phyloP scores from a whole-genome alignment of 257 asterid genomes.

The Petunia secreta region DNA sequence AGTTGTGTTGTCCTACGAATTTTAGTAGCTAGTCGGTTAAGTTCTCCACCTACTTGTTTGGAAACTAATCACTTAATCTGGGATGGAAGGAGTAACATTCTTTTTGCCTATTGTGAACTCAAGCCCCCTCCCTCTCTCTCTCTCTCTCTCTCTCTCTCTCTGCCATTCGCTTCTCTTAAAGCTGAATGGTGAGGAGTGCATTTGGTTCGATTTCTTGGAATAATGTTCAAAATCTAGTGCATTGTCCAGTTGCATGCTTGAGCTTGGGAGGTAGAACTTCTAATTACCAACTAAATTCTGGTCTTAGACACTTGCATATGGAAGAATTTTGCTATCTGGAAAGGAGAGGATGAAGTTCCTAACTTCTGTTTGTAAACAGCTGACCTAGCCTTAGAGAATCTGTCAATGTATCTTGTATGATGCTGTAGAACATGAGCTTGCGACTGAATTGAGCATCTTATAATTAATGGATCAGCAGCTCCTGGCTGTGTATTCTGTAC shows the following conservation, averaged over 20 bases:
- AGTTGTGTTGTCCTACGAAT: neutral
- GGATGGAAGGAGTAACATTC: neutral
- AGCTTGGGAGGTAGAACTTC: neutral
- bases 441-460: neutral
- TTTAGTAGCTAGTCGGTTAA: neutral
- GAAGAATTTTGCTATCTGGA: neutral
- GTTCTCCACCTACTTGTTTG: neutral
- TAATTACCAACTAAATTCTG: slow-evolving; percentile 7
- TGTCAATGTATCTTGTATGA: neutral
- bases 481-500: neutral
- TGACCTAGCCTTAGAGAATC: neutral
- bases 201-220: neutral
- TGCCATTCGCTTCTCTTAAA: neutral
- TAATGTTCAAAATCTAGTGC: neutral
- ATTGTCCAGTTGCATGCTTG: neutral
- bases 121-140: neutral
- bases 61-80: neutral
- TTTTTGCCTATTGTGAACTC: neutral
- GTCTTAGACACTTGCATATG: slow-evolving; percentile 4
- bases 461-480: slow-evolving; percentile 12
- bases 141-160: neutral
- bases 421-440: neutral
- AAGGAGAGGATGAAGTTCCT: slow-evolving; percentile 16
- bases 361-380: neutral
- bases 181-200: neutral